These are phyloP conservation scores for Talaromyces rugulosus DNA, from an alignment of 2,329 filamentous ascomycete species.

Conservation along the genomic window DNA sequence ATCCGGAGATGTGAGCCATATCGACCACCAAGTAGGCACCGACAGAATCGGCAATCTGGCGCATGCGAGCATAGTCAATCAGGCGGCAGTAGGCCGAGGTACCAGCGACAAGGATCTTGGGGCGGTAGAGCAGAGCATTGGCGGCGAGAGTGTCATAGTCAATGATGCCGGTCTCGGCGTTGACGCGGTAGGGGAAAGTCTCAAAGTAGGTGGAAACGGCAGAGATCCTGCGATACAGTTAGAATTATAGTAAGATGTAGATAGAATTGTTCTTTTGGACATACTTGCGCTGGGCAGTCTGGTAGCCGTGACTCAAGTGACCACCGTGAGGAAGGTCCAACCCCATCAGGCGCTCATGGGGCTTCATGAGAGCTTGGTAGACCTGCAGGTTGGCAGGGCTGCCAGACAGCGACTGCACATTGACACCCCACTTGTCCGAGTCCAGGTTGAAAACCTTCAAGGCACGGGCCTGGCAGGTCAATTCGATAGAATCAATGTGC, in stretches of 20 bases:
- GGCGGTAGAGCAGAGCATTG: conserved; percentile 81
- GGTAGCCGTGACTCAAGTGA: conserved; percentile 94
- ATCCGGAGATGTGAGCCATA: conserved; percentile 95
- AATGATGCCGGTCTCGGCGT: conserved; percentile 87
- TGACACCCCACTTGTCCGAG: conserved; percentile 91
- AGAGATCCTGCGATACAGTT: conserved; percentile 64
- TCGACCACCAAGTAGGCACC: conserved; percentile 91
- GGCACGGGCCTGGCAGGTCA: conserved; percentile 89
- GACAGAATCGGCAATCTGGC: conserved; percentile 82
- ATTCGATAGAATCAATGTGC: conserved; percentile 95
- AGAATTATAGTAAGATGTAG: not conserved
- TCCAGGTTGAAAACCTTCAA: conserved; percentile 87
- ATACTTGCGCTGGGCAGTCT: conserved; percentile 83
- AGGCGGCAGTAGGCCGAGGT: conserved; percentile 93
- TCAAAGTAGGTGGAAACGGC: conserved; percentile 99
- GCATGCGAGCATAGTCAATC: conserved; percentile 92
- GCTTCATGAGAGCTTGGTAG: conserved; percentile 90
- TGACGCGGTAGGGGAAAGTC: conserved; percentile 88
- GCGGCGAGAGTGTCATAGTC: conserved; percentile 92
- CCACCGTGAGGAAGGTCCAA: conserved; percentile 94
- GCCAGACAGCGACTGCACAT: conserved; percentile 90
- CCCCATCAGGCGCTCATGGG: conserved; percentile 94
- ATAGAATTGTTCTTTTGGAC: conserved; percentile 23
- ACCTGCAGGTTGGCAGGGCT: conserved; percentile 96
- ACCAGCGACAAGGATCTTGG: conserved; percentile 92